Conservation (phyloP, 176 grass and related monocot species). For the Carex kokanica region DNA sequence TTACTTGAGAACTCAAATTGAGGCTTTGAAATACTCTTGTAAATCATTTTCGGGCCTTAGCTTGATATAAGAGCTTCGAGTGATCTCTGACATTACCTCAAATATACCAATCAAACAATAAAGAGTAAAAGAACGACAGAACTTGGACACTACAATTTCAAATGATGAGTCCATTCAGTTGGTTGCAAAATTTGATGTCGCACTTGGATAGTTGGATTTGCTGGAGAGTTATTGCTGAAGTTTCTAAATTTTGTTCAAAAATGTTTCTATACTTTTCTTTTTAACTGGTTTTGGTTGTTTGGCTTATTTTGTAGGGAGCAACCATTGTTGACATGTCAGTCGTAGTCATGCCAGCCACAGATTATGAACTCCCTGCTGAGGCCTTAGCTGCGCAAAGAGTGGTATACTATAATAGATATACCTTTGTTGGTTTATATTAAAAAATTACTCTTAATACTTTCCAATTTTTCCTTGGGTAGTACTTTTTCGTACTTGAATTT, state of each 20-base stretch:
- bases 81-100: background rate
- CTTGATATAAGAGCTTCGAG: background rate
- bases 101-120: background rate
- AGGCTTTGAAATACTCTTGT: background rate
- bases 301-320: slow-evolving; percentile 50
- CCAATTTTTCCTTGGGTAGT: slow-evolving; percentile 20
- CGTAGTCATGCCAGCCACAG: slow-evolving; percentile 52
- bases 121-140: background rate
- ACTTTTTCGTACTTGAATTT: background rate
- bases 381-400: slow-evolving; percentile 46
- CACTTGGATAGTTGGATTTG: background rate
- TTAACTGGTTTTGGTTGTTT: slow-evolving; percentile 4
- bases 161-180: background rate
- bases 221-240: too few relatives aligned
- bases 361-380: slow-evolving; percentile 50
- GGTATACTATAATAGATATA: background rate
- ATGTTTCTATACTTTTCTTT: background rate
- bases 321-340: slow-evolving; percentile 81
- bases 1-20: background rate
- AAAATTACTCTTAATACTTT: background rate
- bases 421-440: background rate
- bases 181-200: background rate
- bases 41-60: background rate
- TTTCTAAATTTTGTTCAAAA: background rate
- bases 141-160: background rate